Percentiles rank a stretch among this genome's conserved stretches.
Conservation (phyloP, 2,329 filamentous ascomycete genomes). For the Colletotrichum agaves region DNA sequence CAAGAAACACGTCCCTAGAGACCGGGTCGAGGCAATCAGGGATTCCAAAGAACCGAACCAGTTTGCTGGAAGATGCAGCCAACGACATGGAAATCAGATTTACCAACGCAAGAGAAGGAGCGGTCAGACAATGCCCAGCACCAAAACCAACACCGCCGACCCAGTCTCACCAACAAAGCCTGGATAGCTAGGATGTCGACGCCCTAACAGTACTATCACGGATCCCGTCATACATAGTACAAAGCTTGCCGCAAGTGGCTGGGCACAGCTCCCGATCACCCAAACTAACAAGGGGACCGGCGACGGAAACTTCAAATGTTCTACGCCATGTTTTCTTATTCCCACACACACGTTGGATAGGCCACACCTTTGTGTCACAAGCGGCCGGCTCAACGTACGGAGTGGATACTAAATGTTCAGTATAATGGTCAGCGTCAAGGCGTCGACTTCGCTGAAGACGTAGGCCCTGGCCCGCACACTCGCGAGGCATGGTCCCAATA, state of each 20-base stretch:
- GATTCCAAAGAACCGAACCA: slow-evolving; percentile 17
- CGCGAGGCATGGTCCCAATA: too few species aligned
- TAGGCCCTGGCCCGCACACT: background rate
- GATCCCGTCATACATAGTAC: background rate
- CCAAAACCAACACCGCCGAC: slow-evolving; percentile 2
- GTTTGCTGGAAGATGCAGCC: slow-evolving; percentile 23
- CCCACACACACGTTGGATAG: slow-evolving; percentile 19
- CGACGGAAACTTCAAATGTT: slow-evolving; percentile 13
- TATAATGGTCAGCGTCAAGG: slow-evolving; percentile 19
- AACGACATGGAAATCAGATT: background rate
- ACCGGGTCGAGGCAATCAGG: slow-evolving; percentile 12
- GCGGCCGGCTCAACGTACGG: slow-evolving; percentile 3
- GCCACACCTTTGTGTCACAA: slow-evolving; percentile 12
- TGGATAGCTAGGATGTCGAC: background rate
- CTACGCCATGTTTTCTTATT: slow-evolving; percentile 28
- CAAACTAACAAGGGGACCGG: background rate
- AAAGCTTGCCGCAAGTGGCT: background rate
- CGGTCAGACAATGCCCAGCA: slow-evolving; percentile 17
- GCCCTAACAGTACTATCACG: too few species aligned
- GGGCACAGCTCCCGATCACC: background rate
- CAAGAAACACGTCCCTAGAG: background rate
- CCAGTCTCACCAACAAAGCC: background rate
- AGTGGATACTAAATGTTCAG: slow-evolving; percentile 11
- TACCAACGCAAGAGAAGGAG: slow-evolving; percentile 11
- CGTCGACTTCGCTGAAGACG: background rate